Percentiles rank a stretch among this genome's conserved stretches.
phyloP scores from a whole-genome alignment of 1,284 basidiomycete genomes.

The Cryptococcus neoformans region DNA sequence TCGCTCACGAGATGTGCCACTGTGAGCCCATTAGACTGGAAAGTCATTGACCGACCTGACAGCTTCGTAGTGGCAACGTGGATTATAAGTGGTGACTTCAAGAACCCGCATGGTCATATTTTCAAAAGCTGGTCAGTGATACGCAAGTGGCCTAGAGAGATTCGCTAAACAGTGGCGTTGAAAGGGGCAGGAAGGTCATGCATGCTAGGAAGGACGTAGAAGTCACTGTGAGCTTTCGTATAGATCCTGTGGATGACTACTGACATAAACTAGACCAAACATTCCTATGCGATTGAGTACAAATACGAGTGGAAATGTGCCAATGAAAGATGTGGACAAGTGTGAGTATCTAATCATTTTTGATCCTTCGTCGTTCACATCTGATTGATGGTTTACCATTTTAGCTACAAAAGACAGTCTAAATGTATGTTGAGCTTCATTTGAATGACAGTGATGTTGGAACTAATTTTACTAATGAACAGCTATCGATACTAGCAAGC shows the following conservation, averaged over 20 bases:
- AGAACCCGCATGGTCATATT: slow-evolving; percentile 44
- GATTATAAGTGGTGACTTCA: slow-evolving; percentile 41
- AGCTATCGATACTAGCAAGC: no score
- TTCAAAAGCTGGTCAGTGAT: slow-evolving; percentile 44
- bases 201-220: slow-evolving; percentile 37
- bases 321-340: slow-evolving; percentile 29
- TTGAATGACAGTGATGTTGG: neutral
- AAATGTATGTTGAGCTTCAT: slow-evolving; percentile 26
- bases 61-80: slow-evolving; percentile 35
- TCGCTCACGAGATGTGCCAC: slow-evolving; percentile 51
- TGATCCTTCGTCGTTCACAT: neutral
- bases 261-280: slow-evolving; percentile 32
- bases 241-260: neutral
- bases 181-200: slow-evolving; percentile 44
- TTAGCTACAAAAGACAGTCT: slow-evolving; percentile 39
- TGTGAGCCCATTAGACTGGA: slow-evolving; percentile 17
- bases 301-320: slow-evolving; percentile 47
- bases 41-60: no score
- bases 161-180: neutral
- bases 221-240: slow-evolving; percentile 36
- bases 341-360: slow-evolving; percentile 23
- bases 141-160: no score
- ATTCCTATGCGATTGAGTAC: slow-evolving; percentile 45
- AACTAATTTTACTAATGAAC: neutral
- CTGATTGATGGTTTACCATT: neutral